A percentile compares a stretch with the other conserved stretches of the same genome.
phyloP scores from a whole-genome alignment of 2,329 filamentous ascomycete genomes.

The Aspergillus transmontanensis region DNA sequence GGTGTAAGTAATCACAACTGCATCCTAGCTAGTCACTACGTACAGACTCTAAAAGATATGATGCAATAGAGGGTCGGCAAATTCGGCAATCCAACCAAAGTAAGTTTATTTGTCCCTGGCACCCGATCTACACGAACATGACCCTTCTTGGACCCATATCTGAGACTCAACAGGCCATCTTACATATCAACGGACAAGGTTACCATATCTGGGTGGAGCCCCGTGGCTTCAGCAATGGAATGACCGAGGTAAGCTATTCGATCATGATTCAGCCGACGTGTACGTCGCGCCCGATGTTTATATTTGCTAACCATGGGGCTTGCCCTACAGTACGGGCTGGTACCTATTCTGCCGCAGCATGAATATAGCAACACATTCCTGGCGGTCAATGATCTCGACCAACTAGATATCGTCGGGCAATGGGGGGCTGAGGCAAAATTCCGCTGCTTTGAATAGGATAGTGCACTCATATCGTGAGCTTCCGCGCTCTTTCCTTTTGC shows the following conservation, averaged over 20 bases:
- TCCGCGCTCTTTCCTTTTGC: too few relatives aligned
- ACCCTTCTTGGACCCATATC: too few relatives aligned
- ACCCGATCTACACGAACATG: not conserved
- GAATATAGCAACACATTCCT: constrained; percentile 12
- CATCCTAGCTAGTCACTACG: too few relatives aligned
- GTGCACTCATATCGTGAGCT: too few relatives aligned
- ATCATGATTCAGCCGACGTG: not conserved
- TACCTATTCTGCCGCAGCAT: not conserved
- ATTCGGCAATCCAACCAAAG: constrained; percentile 6
- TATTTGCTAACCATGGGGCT: too few relatives aligned
- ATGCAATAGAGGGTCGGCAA: not conserved
- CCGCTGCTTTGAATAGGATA: not conserved
- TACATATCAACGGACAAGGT: not conserved
- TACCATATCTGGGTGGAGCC: constrained; percentile 10
- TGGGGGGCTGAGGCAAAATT: constrained; percentile 9
- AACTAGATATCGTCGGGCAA: not conserved
- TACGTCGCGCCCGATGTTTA: not conserved
- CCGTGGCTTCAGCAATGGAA: constrained; percentile 9
- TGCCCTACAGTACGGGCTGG: constrained; percentile 7
- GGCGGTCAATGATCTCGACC: not conserved
- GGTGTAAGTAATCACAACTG: not conserved
- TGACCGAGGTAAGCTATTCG: not conserved
- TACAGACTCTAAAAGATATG: too few relatives aligned
- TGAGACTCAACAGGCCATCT: not conserved
- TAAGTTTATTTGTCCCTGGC: not conserved